Evolutionary conservation across 345 rosid genomes (phyloP).

Genomic region (Melaleuca quinquenervia): DNA sequence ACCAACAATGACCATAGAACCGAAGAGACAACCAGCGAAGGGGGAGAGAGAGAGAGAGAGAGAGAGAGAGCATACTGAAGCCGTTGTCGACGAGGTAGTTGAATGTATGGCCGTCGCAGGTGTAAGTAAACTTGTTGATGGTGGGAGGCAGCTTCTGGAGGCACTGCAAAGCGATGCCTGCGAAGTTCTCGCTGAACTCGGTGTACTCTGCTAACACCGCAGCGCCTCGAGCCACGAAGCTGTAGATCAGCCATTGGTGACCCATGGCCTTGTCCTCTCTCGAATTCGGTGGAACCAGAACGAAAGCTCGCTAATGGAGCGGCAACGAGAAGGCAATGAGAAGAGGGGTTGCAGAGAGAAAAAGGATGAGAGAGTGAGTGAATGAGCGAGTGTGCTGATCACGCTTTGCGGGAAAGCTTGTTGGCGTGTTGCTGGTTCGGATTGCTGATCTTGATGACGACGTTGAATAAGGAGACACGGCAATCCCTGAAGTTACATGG

Average conservation of each 20-base stretch:
- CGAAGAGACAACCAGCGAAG: not conserved
- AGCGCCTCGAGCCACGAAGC: not conserved
- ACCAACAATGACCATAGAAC: no score
- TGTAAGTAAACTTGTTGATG: not conserved
- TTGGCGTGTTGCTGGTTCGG: no score
- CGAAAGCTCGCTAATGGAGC: not conserved
- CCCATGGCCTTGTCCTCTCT: not conserved
- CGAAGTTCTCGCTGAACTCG: not conserved
- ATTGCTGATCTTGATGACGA: no score
- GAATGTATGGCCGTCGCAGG: not conserved
- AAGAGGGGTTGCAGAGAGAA: not conserved
- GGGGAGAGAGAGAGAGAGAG: not conserved
- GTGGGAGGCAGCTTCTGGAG: not conserved
- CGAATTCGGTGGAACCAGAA: not conserved
- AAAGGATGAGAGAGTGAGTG: no score
- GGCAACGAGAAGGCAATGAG: not conserved
- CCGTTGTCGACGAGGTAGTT: not conserved
- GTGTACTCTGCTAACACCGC: not conserved
- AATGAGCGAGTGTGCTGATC: not conserved
- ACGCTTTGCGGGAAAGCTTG: not conserved
- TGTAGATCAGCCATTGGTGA: not conserved
- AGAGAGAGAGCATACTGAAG: not conserved
- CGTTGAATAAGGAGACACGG: not conserved
- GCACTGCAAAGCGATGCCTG: not conserved
- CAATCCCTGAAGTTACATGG: not conserved